These are phyloP conservation scores for Annulohypoxylon stygium DNA, from an alignment of 495 filamentous ascomycete genomes.

Conservation along the genomic window DNA sequence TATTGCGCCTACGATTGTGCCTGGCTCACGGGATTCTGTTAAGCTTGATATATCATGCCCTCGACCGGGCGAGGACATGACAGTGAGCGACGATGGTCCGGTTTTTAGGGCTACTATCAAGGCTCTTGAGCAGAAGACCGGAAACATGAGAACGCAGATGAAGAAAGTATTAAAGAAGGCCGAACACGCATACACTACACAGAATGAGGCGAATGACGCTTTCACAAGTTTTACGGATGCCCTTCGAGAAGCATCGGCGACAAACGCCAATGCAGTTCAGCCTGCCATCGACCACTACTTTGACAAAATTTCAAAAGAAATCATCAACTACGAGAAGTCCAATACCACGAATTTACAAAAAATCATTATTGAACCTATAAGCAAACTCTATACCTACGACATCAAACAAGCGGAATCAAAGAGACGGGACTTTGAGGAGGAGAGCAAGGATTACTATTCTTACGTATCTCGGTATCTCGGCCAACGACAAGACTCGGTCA, in stretches of 20 bases:
- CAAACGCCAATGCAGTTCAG: conserved; percentile 94
- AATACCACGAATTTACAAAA: conserved; percentile 88
- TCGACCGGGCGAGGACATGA: conserved; percentile 88
- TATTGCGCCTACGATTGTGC: conserved; percentile 52
- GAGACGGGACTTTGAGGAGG: conserved; percentile 98
- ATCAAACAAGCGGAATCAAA: conserved; percentile 98
- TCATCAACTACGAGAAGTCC: conserved; percentile 84
- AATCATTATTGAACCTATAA: conserved; percentile 93
- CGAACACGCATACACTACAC: conserved; percentile 84
- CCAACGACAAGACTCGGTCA: conserved; percentile 93
- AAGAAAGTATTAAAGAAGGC: conserved; percentile 95
- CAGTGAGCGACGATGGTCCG: conserved; percentile 89
- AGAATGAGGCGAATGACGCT: conserved; percentile 85
- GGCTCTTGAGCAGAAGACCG: conserved; percentile 94
- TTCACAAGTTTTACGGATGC: conserved; percentile 87
- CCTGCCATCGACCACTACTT: conserved; percentile 98
- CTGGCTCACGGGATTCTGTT: conserved; percentile 65
- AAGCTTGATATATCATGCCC: conserved; percentile 91
- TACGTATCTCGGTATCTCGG: conserved; percentile 95
- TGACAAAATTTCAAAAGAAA: conserved; percentile 94
- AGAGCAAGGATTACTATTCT: conserved; percentile 96
- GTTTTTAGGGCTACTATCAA: conserved; percentile 98
- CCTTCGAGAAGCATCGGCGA: conserved; percentile 85
- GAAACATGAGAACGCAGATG: conserved; percentile 91
- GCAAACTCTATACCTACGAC: conserved; percentile 90